Conservation (phyloP, 495 filamentous ascomycete genomes). For the Xylaria nigripes region DNA sequence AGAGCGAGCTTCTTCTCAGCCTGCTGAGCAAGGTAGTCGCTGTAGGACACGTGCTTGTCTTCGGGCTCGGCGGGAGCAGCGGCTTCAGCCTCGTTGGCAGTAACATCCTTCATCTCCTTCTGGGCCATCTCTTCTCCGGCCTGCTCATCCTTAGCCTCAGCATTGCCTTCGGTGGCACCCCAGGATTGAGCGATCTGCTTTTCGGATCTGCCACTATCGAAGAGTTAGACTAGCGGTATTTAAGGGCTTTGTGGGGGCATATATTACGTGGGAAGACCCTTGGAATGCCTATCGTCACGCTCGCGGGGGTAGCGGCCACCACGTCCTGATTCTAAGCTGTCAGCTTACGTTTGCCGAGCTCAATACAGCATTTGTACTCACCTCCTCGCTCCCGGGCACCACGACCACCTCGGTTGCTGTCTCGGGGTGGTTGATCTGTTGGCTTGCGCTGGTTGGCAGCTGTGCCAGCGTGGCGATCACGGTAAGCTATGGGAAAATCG, state of each 20-base stretch:
- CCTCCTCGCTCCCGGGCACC: constrained; percentile 54
- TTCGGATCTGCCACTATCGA: constrained; percentile 58
- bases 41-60: constrained; percentile 81
- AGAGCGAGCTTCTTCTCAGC: constrained; percentile 75
- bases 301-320: constrained; percentile 40
- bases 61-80: constrained; percentile 55
- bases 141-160: constrained; percentile 79
- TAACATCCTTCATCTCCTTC: constrained; percentile 60
- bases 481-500: constrained; percentile 57
- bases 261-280: constrained; percentile 58
- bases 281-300: constrained; percentile 77
- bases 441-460: constrained; percentile 75
- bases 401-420: constrained; percentile 44
- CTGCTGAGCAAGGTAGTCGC: constrained; percentile 79
- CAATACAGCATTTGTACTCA: constrained; percentile 29
- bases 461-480: constrained; percentile 77
- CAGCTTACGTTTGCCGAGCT: not conserved
- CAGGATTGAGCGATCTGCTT: constrained; percentile 90
- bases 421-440: constrained; percentile 57
- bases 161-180: constrained; percentile 72
- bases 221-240: constrained; percentile 12
- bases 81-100: constrained; percentile 39
- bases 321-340: constrained; percentile 30
- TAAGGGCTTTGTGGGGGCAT: not conserved
- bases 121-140: constrained; percentile 80